Conservation (phyloP, 1,139 yeast genomes). For the Scheffersomyces segobiensis region DNA sequence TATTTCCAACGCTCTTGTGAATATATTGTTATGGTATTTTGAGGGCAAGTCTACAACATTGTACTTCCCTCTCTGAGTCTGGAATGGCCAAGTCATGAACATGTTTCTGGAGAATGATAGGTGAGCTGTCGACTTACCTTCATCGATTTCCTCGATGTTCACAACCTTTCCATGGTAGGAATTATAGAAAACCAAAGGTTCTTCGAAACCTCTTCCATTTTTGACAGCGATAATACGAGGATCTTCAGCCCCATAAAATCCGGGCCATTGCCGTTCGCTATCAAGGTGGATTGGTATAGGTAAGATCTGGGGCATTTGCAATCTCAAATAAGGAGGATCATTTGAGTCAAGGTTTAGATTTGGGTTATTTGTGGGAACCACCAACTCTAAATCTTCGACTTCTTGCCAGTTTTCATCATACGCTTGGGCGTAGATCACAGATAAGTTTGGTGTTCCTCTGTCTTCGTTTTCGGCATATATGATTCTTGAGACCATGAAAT, state of each 20-base stretch:
- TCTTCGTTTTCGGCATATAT: slow-evolving; percentile 5
- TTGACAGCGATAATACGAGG: slow-evolving; percentile 32
- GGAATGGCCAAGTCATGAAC: slow-evolving; percentile 33
- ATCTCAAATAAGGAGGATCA: not conserved
- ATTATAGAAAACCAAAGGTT: slow-evolving; percentile 33
- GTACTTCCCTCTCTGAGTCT: slow-evolving; percentile 27
- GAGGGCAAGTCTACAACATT: slow-evolving; percentile 3
- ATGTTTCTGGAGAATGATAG: slow-evolving; percentile 15
- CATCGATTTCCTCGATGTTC: not conserved
- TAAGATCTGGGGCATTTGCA: slow-evolving; percentile 26
- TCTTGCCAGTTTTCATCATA: slow-evolving; percentile 47
- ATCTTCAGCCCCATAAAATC: slow-evolving; percentile 39
- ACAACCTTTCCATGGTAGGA: slow-evolving; percentile 19
- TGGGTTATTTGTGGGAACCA: slow-evolving; percentile 23
- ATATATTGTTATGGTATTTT: not conserved
- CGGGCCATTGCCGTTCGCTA: slow-evolving; percentile 13
- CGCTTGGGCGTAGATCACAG: slow-evolving; percentile 36
- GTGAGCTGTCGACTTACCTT: not conserved
- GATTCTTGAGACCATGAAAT: slow-evolving; percentile 13
- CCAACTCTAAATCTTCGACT: slow-evolving; percentile 27
- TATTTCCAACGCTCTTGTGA: not conserved
- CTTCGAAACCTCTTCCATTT: slow-evolving; percentile 27
- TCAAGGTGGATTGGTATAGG: slow-evolving; percentile 31
- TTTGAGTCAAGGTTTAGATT: not conserved
- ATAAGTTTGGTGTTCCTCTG: not conserved